These are phyloP conservation scores for Bryoglossum gracile DNA, from an alignment of 495 filamentous ascomycete genomes.

Conservation along the genomic window DNA sequence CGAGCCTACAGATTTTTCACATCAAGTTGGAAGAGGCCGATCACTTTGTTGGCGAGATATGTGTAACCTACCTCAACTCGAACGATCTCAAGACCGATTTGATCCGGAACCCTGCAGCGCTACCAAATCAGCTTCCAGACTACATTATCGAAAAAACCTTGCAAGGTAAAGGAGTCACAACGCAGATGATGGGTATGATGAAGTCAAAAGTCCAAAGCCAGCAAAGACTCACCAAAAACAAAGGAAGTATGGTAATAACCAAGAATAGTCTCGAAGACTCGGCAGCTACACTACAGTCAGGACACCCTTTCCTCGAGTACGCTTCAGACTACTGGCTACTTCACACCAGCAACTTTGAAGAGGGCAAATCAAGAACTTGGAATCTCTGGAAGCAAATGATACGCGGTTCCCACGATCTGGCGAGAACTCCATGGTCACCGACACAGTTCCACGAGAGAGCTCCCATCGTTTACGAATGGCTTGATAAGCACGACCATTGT, in stretches of 20 bases:
- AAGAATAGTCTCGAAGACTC: not conserved
- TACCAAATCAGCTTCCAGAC: not conserved
- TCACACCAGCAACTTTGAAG: slow-evolving; percentile 1
- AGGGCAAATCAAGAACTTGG: slow-evolving; percentile 1
- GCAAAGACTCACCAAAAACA: not conserved
- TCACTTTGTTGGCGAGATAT: slow-evolving; percentile 24
- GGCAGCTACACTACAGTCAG: not conserved
- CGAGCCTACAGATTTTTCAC: slow-evolving; percentile 5
- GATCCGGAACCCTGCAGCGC: not conserved
- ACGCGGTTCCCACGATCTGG: not conserved
- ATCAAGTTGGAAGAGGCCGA: slow-evolving; percentile 3
- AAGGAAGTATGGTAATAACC: not conserved
- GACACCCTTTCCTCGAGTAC: slow-evolving; percentile 4
- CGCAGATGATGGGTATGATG: not conserved
- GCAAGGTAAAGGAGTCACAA: not conserved
- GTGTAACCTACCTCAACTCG: slow-evolving; percentile 32
- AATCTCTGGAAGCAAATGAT: slow-evolving; percentile 7
- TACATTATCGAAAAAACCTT: not conserved
- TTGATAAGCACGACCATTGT: slow-evolving; percentile 2
- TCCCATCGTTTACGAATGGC: not conserved
- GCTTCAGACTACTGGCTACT: slow-evolving; percentile 2
- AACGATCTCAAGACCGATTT: slow-evolving; percentile 25
- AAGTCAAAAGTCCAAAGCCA: too few relatives aligned
- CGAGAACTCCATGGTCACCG: slow-evolving; percentile 6
- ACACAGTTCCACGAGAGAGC: too few relatives aligned